Conservation (phyloP, 331 rosid species). For the Rhamnella rubrinervis region DNA sequence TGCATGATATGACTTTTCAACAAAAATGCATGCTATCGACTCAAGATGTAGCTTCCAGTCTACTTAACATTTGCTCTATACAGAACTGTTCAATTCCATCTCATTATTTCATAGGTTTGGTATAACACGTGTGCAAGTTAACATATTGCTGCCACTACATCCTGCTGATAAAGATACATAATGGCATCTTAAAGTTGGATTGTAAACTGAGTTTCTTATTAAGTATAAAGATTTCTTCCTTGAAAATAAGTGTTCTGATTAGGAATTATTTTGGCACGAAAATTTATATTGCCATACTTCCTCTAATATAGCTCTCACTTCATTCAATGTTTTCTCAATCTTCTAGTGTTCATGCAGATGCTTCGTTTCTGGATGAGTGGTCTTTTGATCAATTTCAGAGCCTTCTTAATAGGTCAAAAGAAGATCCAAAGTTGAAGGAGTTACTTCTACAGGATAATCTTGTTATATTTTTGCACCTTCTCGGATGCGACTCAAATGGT, state of each 20-base stretch:
- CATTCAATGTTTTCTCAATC: slow-evolving; percentile 19
- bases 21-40: background rate
- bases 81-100: background rate
- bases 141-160: background rate
- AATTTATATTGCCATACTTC: slow-evolving; percentile 5
- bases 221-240: background rate
- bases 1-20: background rate
- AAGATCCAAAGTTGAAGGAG: slow-evolving; percentile 60
- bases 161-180: background rate
- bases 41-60: background rate
- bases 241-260: background rate
- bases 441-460: slow-evolving; percentile 67
- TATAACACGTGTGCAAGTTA: background rate
- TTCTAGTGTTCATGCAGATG: slow-evolving; percentile 56
- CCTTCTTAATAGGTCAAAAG: slow-evolving; percentile 66
- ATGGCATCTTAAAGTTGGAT: background rate
- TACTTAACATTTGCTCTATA: too few species aligned
- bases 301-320: slow-evolving; percentile 13
- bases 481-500: slow-evolving; percentile 93
- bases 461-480: slow-evolving; percentile 76
- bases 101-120: background rate
- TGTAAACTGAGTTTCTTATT: background rate
- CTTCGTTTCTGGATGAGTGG: slow-evolving; percentile 91
- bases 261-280: slow-evolving; percentile 1
- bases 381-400: slow-evolving; percentile 81